Evolutionary conservation across 2,329 filamentous ascomycete species (phyloP).

Genomic region (Fusarium tanahbumbuense): DNA sequence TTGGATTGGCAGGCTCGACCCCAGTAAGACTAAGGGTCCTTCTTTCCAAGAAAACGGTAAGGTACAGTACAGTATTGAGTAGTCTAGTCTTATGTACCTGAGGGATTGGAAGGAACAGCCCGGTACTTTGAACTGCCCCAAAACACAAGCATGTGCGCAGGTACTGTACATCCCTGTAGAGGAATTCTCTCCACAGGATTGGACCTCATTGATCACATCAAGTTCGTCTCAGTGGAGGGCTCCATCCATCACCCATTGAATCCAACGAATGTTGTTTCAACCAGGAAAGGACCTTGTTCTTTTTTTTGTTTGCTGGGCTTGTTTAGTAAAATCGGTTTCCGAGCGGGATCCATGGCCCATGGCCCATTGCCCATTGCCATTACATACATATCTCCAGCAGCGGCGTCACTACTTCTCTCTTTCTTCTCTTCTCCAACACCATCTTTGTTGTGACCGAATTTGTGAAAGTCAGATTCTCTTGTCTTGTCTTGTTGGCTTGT

Average conservation of each 20-base stretch:
- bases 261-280: constrained; percentile 35
- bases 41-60: constrained; percentile 24
- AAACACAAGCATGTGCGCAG: constrained; percentile 10
- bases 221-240: constrained; percentile 8
- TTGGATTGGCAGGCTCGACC: constrained; percentile 39
- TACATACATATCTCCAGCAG: constrained; percentile 18
- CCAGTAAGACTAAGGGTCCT: constrained; percentile 5
- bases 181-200: not conserved
- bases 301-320: constrained; percentile 23
- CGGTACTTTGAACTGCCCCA: constrained; percentile 19
- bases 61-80: constrained; percentile 3
- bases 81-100: not conserved
- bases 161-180: not conserved
- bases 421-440: constrained; percentile 1
- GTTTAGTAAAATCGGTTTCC: constrained; percentile 25
- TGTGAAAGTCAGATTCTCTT: not conserved
- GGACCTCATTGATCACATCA: constrained; percentile 25
- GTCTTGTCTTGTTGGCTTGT: not conserved
- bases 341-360: constrained; percentile 18
- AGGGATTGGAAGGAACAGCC: not conserved
- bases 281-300: constrained; percentile 15
- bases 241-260: constrained; percentile 29
- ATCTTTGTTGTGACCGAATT: constrained; percentile 9
- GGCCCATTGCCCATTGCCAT: not conserved
- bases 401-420: constrained; percentile 9